These are phyloP conservation scores for Podaxis mareebaensis DNA, from an alignment of 768 basidiomycete species.

Conservation along the genomic window DNA sequence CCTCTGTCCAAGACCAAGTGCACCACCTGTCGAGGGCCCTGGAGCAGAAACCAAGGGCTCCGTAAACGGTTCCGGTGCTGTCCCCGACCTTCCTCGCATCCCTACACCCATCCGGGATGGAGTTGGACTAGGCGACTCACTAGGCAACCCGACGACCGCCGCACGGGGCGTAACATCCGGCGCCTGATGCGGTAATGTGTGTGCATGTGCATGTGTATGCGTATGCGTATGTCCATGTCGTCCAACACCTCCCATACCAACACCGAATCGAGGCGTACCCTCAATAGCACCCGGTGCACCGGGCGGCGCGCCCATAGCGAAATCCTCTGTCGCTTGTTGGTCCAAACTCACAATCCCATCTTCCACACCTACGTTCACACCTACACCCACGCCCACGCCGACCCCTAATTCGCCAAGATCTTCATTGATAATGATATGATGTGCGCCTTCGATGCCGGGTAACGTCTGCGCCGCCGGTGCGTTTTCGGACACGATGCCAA, in stretches of 20 bases:
- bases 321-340: conserved; percentile 69
- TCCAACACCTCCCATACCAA: conserved; percentile 2
- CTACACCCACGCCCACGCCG: conserved; percentile 27
- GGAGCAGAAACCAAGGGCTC: conserved; percentile 6
- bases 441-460: conserved; percentile 23
- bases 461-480: conserved; percentile 25
- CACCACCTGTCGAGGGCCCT: conserved; percentile 1
- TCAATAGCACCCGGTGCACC: conserved; percentile 81
- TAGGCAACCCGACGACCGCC: conserved; percentile 55
- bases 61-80: conserved; percentile 10
- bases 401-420: conserved; percentile 27
- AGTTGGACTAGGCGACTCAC: conserved; percentile 16
- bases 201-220: conserved; percentile 28
- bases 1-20: neutral
- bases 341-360: conserved; percentile 78
- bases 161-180: conserved; percentile 69
- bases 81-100: conserved; percentile 4
- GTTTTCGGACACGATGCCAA: conserved; percentile 44
- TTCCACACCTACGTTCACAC: conserved; percentile 58
- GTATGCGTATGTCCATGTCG: conserved; percentile 24
- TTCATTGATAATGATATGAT: conserved; percentile 47
- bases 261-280: conserved; percentile 16
- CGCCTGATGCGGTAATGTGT: conserved; percentile 31
- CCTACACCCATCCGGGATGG: conserved; percentile 4
- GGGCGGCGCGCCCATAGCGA: conserved; percentile 88